Percentiles rank a stretch among this genome's conserved stretches.
phyloP scores from a whole-genome alignment of 2,329 filamentous ascomycete genomes.

The Hypoxylon sp. region DNA sequence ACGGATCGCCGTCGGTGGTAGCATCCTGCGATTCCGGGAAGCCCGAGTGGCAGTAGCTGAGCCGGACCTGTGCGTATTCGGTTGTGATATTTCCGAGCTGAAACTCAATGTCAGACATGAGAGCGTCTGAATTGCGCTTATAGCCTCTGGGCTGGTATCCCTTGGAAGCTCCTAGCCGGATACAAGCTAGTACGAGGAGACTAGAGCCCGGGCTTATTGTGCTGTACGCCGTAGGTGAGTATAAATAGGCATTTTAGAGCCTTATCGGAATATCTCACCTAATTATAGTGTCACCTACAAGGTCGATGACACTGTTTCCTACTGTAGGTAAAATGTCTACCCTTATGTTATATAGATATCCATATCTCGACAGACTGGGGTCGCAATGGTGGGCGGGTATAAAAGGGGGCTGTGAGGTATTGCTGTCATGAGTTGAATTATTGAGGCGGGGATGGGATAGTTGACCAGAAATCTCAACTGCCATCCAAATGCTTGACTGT shows the following conservation, averaged over 20 bases:
- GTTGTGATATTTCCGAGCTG: conserved; percentile 63
- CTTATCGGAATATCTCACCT: conserved; percentile 20
- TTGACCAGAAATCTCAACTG: conserved; percentile 61
- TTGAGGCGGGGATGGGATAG: conserved; percentile 47
- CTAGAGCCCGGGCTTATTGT: conserved; percentile 58
- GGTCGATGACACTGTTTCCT: conserved; percentile 58
- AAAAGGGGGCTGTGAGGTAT: conserved; percentile 23
- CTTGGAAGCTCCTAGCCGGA: conserved; percentile 52
- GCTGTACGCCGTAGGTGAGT: conserved; percentile 47
- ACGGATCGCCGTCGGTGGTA: conserved; percentile 50
- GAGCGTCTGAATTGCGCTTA: conserved; percentile 62
- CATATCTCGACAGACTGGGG: conserved; percentile 52
- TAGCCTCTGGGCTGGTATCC: conserved; percentile 40
- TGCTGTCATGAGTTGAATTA: conserved; percentile 12
- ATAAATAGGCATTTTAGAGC: conserved; percentile 6
- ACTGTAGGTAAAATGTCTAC: conserved; percentile 59
- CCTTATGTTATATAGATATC: conserved; percentile 62
- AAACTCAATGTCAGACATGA: conserved; percentile 69
- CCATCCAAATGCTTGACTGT: conserved; percentile 58
- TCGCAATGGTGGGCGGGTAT: conserved; percentile 42
- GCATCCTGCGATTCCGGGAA: conserved; percentile 56
- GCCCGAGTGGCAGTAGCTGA: conserved; percentile 68
- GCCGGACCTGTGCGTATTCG: conserved; percentile 63
- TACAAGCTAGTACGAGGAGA: conserved; percentile 62
- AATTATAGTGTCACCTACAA: conserved; percentile 53